These are phyloP conservation scores for Fusarium neocosmosporiellum DNA, from an alignment of 2,329 filamentous ascomycete genomes.

Conservation along the genomic window DNA sequence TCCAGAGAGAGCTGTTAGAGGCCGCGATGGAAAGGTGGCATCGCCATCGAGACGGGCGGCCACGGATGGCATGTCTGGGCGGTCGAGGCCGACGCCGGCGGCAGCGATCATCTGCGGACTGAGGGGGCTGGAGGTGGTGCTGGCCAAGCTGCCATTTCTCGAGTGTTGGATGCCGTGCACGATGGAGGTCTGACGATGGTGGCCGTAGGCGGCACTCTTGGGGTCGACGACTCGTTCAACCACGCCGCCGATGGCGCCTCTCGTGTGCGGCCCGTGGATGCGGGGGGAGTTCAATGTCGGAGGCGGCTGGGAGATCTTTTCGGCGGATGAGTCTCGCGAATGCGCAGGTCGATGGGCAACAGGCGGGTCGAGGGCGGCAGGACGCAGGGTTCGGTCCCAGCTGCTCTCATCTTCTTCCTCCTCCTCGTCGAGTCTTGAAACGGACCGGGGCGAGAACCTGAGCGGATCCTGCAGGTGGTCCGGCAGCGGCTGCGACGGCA, in stretches of 20 bases:
- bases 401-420: conserved; percentile 61
- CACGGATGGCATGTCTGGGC: conserved; percentile 62
- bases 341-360: conserved; percentile 57
- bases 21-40: conserved; percentile 51
- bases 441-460: conserved; percentile 63
- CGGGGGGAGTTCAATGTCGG: conserved; percentile 51
- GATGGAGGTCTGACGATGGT: conserved; percentile 96
- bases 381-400: conserved; percentile 65
- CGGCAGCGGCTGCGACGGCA: conserved; percentile 69
- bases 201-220: conserved; percentile 74
- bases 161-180: conserved; percentile 96
- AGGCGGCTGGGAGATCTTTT: conserved; percentile 57
- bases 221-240: conserved; percentile 66
- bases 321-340: conserved; percentile 69
- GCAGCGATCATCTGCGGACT: conserved; percentile 87
- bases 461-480: conserved; percentile 64
- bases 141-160: conserved; percentile 87
- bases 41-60: conserved; percentile 59
- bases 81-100: conserved; percentile 67
- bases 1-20: conserved; percentile 62
- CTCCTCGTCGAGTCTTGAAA: conserved; percentile 65
- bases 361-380: conserved; percentile 55
- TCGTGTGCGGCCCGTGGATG: conserved; percentile 55
- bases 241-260: conserved; percentile 54
- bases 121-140: conserved; percentile 83